Evolutionary conservation across 2,329 filamentous ascomycete genomes (phyloP), one percentile per base, ranked within the genome.

Genomic region (Trematosphaeria pertusa): DNA sequence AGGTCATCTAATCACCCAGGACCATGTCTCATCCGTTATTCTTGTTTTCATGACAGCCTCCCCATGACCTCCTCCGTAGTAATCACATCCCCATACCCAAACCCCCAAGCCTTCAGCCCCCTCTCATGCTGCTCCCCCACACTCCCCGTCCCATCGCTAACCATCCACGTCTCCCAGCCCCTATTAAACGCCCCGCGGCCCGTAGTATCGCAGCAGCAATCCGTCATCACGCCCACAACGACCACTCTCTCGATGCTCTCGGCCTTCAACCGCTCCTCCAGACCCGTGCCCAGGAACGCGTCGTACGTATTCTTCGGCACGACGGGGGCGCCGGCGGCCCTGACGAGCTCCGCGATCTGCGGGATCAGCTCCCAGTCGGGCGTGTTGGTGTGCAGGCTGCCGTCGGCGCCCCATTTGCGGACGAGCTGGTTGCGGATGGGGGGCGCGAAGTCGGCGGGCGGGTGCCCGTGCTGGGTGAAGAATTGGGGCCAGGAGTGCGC

Each of bases 301-400:
- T 75, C 74, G 51, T 75, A 76, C 1, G 71, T 74, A 40, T 74
- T 74, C 59, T 76, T 76, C 11, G 48, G 43, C 1, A 74, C 56
- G 1, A 73, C 46, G 2, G 51, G 48, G 2, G 34, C 30, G 18
- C 14, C 7, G 9, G 10, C 9, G 17, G 37, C 5, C 4, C 42
- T 36, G 32, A 59, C 31, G 15, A 63, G 53, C 5, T 39, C 12
- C 28, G 48, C 14, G 20, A 70, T 57, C 11, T 50, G 37, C 3
- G 62, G 58, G 6, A 72, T 56, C 20, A 75, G 39, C 24, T 69
- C 51, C 70, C 72, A 73, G 36, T 64, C 62, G 10, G 43, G 22
- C 5, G 56, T 65, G 19, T 61, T 64, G 9, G 32, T 57, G 26
- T 59, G 64, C 35, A 75, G 70, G 20, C 61, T 68, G 37, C 65